Conservation (phyloP, 2,329 filamentous ascomycete species). For the Coniochaeta prunicola region DNA sequence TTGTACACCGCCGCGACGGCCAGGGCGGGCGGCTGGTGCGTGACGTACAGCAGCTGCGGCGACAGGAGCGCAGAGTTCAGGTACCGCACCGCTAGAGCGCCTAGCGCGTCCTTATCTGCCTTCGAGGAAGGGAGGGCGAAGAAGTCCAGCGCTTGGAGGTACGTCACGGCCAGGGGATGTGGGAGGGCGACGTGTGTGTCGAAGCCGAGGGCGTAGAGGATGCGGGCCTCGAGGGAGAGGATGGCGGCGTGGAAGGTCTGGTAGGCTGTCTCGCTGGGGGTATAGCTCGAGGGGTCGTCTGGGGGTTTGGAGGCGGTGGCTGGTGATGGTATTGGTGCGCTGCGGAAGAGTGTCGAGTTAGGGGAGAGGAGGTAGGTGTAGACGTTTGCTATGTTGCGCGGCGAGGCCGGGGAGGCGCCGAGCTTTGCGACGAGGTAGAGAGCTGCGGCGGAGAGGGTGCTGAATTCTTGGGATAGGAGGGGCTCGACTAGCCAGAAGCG, state of each 20-base stretch:
- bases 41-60: slow-evolving; percentile 83
- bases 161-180: slow-evolving; percentile 81
- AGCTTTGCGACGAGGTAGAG: slow-evolving; percentile 81
- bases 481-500: slow-evolving; percentile 67
- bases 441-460: slow-evolving; percentile 68
- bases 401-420: slow-evolving; percentile 66
- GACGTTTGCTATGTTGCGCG: slow-evolving; percentile 75
- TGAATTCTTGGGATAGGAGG: slow-evolving; percentile 51
- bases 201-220: slow-evolving; percentile 72
- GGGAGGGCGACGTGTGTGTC: slow-evolving; percentile 80
- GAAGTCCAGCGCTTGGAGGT: slow-evolving; percentile 81
- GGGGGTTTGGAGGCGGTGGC: slow-evolving; percentile 17
- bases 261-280: slow-evolving; percentile 68
- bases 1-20: slow-evolving; percentile 87
- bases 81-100: slow-evolving; percentile 62
- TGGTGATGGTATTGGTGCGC: slow-evolving; percentile 14
- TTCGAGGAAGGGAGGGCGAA: slow-evolving; percentile 21
- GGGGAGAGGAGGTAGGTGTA: slow-evolving; percentile 72
- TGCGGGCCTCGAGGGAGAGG: slow-evolving; percentile 66
- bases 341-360: slow-evolving; percentile 47
- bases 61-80: slow-evolving; percentile 83
- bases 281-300: slow-evolving; percentile 49
- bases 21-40: slow-evolving; percentile 79
- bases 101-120: slow-evolving; percentile 38
- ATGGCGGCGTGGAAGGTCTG: slow-evolving; percentile 56